phyloP scores from a whole-genome alignment of 306 rosid genomes.

The Trifolium pratense region DNA sequence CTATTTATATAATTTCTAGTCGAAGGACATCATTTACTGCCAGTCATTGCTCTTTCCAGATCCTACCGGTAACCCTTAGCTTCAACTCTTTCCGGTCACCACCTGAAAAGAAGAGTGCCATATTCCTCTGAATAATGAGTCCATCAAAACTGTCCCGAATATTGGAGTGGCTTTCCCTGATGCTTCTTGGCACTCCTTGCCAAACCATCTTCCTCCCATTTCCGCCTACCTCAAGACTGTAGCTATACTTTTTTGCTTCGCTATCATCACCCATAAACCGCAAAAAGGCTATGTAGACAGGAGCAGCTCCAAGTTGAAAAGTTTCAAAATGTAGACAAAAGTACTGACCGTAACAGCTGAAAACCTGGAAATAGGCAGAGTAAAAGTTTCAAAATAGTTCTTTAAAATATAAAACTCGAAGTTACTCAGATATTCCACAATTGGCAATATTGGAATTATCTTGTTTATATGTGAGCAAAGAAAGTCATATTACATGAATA shows the following conservation, averaged over 20 bases:
- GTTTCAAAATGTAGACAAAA: conserved; percentile 95
- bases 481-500: conserved; percentile 9
- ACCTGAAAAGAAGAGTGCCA: conserved; percentile 90
- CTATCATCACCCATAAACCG: conserved; percentile 93
- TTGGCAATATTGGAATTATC: conserved; percentile 15
- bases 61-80: conserved; percentile 86
- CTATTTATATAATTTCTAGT: conserved; percentile 35
- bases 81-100: conserved; percentile 84
- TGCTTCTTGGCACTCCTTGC: conserved; percentile 94
- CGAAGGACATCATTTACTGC: conserved; percentile 24
- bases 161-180: conserved; percentile 84
- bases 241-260: conserved; percentile 87
- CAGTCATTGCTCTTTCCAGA: conserved; percentile 82
- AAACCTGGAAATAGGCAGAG: conserved; percentile 79
- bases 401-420: neutral
- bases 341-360: conserved; percentile 89
- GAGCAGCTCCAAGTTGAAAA: conserved; percentile 87
- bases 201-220: conserved; percentile 92
- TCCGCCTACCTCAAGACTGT: conserved; percentile 93
- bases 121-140: conserved; percentile 83
- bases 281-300: conserved; percentile 88
- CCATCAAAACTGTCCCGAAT: conserved; percentile 92
- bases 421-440: conserved; percentile 4
- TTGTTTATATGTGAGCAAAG: conserved; percentile 13
- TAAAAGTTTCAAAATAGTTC: too few relatives aligned